Conservation (phyloP, 768 basidiomycete species). For the Mycena belliarum region DNA sequence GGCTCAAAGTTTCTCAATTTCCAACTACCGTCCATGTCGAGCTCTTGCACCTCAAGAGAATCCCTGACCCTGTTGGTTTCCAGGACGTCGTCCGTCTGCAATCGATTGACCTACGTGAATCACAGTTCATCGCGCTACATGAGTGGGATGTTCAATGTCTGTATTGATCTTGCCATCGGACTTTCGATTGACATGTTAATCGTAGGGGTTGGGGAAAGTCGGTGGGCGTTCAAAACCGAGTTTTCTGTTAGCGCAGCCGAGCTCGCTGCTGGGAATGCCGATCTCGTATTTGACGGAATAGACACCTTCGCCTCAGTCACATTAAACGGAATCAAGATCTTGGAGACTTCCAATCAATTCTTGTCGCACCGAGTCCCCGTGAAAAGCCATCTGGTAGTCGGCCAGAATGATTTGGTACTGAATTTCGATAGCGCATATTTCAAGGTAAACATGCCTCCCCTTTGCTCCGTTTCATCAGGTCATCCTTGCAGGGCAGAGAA, state of each 20-base stretch:
- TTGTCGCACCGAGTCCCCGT: constrained; percentile 65
- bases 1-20: constrained; percentile 62
- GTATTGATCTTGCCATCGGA: constrained; percentile 25
- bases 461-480: neutral
- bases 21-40: constrained; percentile 91
- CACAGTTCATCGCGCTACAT: constrained; percentile 70
- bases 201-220: constrained; percentile 84
- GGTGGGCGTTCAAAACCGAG: constrained; percentile 79
- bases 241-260: constrained; percentile 56
- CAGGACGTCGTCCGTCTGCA: neutral
- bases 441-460: constrained; percentile 40
- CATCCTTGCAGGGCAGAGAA: constrained; percentile 58
- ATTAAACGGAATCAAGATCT: constrained; percentile 74
- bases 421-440: constrained; percentile 76
- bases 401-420: constrained; percentile 67
- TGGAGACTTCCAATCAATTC: constrained; percentile 86
- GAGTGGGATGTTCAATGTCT: constrained; percentile 93
- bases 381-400: constrained; percentile 52
- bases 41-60: constrained; percentile 67
- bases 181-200: neutral
- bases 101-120: neutral
- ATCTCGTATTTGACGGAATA: constrained; percentile 87
- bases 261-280: constrained; percentile 49
- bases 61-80: constrained; percentile 76
- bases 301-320: constrained; percentile 82